Evolutionary conservation across 2,329 filamentous ascomycete genomes (phyloP).

Genomic region (Phyllosticta capitalensis): DNA sequence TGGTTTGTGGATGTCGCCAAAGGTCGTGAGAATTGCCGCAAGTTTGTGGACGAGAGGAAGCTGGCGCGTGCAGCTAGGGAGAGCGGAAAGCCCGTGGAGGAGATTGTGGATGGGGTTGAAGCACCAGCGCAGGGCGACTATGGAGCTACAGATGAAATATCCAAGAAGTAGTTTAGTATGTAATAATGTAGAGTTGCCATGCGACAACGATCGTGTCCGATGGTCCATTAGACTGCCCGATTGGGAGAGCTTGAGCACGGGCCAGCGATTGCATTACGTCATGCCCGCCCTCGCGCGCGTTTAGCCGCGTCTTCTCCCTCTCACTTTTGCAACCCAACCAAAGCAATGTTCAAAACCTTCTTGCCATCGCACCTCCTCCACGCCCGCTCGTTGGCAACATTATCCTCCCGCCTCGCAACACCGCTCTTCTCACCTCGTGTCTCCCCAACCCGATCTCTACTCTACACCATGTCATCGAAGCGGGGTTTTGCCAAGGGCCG

Average conservation of each 20-base stretch:
- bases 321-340: not conserved
- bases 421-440: not conserved
- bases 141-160: not conserved
- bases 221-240: not conserved
- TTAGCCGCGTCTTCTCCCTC: not conserved
- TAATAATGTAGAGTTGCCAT: not conserved
- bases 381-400: not conserved
- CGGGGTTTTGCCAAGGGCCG: not conserved
- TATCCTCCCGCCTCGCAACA: not conserved
- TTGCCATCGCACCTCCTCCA: not conserved
- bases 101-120: constrained; percentile 3
- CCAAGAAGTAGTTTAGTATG: not conserved
- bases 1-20: constrained; percentile 9
- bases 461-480: not conserved
- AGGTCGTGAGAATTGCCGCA: constrained; percentile 8
- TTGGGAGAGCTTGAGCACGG: not conserved
- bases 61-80: not conserved
- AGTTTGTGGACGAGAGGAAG: constrained; percentile 10
- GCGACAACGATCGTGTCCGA: not conserved
- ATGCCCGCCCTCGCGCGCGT: not conserved
- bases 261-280: not conserved
- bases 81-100: constrained; percentile 4
- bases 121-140: not conserved
- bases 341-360: not conserved
- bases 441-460: not conserved